Evolutionary conservation across 345 rosid genomes (phyloP).

Genomic region (Noccaea bulbosa): DNA sequence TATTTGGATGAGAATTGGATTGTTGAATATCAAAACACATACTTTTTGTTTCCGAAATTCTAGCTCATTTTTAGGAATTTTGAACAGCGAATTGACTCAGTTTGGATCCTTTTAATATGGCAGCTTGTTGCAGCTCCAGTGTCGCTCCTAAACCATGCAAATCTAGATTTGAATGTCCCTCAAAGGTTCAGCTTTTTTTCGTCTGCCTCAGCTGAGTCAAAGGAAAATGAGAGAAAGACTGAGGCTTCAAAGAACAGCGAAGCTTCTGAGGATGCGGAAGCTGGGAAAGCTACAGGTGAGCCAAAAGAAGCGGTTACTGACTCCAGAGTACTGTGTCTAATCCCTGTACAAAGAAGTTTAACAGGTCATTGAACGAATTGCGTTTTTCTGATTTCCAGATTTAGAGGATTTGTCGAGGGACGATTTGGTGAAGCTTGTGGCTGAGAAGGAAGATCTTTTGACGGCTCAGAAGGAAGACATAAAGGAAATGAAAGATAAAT

Average conservation of each 20-base stretch:
- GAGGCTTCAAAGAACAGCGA: constrained; percentile 40
- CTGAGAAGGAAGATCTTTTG: constrained; percentile 78
- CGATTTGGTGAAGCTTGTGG: constrained; percentile 75
- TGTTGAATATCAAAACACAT: neutral
- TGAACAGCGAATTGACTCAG: neutral
- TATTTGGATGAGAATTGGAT: neutral
- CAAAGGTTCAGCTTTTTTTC: constrained; percentile 65
- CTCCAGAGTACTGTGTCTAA: constrained; percentile 35
- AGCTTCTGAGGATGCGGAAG: constrained; percentile 40
- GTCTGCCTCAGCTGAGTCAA: constrained; percentile 64
- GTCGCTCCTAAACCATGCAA: constrained; percentile 49
- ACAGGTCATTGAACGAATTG: constrained; percentile 50
- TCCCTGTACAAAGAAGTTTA: constrained; percentile 49
- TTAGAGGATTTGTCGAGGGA: constrained; percentile 66
- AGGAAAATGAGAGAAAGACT: constrained; percentile 45
- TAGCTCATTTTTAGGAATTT: neutral
- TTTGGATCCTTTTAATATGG: constrained; percentile 20
- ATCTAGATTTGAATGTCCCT: constrained; percentile 42
- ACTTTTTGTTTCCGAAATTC: neutral
- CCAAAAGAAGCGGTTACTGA: constrained; percentile 51
- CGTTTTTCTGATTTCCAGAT: constrained; percentile 61
- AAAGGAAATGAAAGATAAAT: constrained; percentile 72
- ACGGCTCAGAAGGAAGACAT: constrained; percentile 64
- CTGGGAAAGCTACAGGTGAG: constrained; percentile 40
- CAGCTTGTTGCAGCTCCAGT: constrained; percentile 58